A percentile compares a stretch with the other conserved stretches of the same genome.
Evolutionary conservation across 257 asterid genomes (phyloP).

Genomic region (Nicotiana tabacum): DNA sequence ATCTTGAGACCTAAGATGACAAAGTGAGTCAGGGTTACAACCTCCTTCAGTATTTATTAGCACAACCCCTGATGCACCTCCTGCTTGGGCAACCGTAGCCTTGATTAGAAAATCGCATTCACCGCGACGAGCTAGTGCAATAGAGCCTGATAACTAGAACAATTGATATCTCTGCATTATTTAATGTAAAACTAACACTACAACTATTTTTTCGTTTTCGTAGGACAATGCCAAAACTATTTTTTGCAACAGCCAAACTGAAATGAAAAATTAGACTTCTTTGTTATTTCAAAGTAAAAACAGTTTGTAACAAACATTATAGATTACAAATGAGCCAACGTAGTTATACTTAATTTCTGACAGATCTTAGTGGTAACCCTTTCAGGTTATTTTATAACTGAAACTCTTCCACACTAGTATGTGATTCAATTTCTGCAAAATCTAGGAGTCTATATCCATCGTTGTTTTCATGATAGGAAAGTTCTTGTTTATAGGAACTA

Average conservation of each 20-base stretch:
- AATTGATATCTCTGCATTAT: slow-evolving; percentile 18
- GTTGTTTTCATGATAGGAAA: background rate
- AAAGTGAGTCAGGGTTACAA: slow-evolving; percentile 27
- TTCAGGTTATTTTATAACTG: background rate
- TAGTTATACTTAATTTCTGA: background rate
- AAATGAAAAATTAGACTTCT: background rate
- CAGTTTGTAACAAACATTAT: background rate
- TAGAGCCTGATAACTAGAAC: slow-evolving; percentile 65
- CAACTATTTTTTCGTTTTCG: background rate
- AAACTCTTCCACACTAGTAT: background rate
- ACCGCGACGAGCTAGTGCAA: slow-evolving; percentile 76
- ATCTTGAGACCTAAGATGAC: slow-evolving; percentile 12
- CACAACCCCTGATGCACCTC: slow-evolving; percentile 75
- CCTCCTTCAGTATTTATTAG: slow-evolving; percentile 81
- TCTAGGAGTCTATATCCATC: background rate
- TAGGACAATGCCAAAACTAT: background rate
- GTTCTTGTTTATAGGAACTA: background rate
- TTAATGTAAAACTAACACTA: background rate
- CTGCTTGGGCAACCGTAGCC: slow-evolving; percentile 77
- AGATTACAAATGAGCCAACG: background rate
- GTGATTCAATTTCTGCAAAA: background rate
- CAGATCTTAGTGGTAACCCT: slow-evolving; percentile 1
- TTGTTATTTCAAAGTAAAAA: background rate
- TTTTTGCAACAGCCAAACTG: background rate
- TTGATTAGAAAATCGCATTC: slow-evolving; percentile 75